Evolutionary conservation across 2,329 filamentous ascomycete genomes (phyloP), one percentile per base, ranked within the genome.

Genomic region (Parastagonospora nodorum): DNA sequence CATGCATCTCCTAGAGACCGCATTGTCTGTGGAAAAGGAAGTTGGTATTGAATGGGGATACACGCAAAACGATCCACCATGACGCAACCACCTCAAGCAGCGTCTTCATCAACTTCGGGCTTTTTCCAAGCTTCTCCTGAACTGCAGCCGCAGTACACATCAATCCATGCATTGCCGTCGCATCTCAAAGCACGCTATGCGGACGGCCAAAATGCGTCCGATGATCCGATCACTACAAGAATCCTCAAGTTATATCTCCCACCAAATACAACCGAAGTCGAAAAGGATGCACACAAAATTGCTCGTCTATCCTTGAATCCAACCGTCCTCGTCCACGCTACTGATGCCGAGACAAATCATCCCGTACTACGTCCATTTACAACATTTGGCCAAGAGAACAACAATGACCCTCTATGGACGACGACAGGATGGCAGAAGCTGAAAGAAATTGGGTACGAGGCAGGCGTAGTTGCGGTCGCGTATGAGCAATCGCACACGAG

Each of bases 351-450:
- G 68, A 78, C 75, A 36, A 86, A 88, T 55, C 80, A 82, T 38
- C 86, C 87, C 0, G 83, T 84, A 29, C 71, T 89, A 3, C 79
- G 79, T 36, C 81, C 83, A 1, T 77, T 84, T 9, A 82, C 86
- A 62, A 81, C 82, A 0, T 88, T 88, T 66, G 86, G 88, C 1
- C 49, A 57, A 32, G 77, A 78, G 43, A 81, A 81, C 42, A 59
- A 53, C 5, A 80, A 75, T 6, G 82, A 83, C 40, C 80, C 84
- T 30, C 74, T 90, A 1, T 77, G 88, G 31, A 87, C 86, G 0
- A 80, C 82, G 1, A 81, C 87, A 56, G 88, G 88, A 27, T 91
- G 88, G 88, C 77, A 80, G 33, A 75, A 78, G 35, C 75, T 88
- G 2, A 84, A 87, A 57, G 76, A 79, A 1, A 82, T 86, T 58